phyloP scores from a whole-genome alignment of 805 yeast genomes.

The Hanseniaspora valbyensis region DNA sequence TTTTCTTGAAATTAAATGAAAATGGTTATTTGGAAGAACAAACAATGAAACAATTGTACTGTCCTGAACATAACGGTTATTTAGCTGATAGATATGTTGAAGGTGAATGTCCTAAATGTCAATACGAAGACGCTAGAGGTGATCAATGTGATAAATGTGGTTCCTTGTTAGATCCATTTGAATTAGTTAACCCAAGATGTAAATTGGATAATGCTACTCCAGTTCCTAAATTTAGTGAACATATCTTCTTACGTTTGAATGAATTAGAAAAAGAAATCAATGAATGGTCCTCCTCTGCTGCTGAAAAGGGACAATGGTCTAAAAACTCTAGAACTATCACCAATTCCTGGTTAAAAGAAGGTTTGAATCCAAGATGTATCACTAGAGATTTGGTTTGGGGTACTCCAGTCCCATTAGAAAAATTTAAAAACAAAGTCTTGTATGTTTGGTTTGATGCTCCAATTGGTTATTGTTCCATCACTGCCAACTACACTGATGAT shows the following conservation, averaged over 20 bases:
- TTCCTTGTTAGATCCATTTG: slow-evolving; percentile 75
- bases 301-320: slow-evolving; percentile 77
- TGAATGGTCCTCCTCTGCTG: slow-evolving; percentile 60
- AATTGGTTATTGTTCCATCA: slow-evolving; percentile 91
- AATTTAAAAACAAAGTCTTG: slow-evolving; percentile 76
- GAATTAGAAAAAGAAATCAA: slow-evolving; percentile 67
- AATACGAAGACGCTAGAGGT: slow-evolving; percentile 94
- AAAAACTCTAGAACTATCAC: slow-evolving; percentile 83
- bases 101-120: slow-evolving; percentile 94
- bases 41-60: slow-evolving; percentile 78
- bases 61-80: slow-evolving; percentile 81
- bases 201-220: slow-evolving; percentile 82
- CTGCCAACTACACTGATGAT: slow-evolving; percentile 72
- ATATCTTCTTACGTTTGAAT: slow-evolving; percentile 71
- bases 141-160: slow-evolving; percentile 99
- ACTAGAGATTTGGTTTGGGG: slow-evolving; percentile 98
- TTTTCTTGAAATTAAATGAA: slow-evolving; percentile 63
- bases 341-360: slow-evolving; percentile 86
- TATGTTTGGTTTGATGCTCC: slow-evolving; percentile 99
- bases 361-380: slow-evolving; percentile 86
- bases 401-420: slow-evolving; percentile 88
- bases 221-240: slow-evolving; percentile 67
- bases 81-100: slow-evolving; percentile 95
- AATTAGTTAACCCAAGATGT: slow-evolving; percentile 89
- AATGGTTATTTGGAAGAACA: slow-evolving; percentile 78